Evolutionary conservation across 495 filamentous ascomycete genomes (phyloP), one percentile per base, ranked within the genome.

Genomic region (Xylaria bambusicola): DNA sequence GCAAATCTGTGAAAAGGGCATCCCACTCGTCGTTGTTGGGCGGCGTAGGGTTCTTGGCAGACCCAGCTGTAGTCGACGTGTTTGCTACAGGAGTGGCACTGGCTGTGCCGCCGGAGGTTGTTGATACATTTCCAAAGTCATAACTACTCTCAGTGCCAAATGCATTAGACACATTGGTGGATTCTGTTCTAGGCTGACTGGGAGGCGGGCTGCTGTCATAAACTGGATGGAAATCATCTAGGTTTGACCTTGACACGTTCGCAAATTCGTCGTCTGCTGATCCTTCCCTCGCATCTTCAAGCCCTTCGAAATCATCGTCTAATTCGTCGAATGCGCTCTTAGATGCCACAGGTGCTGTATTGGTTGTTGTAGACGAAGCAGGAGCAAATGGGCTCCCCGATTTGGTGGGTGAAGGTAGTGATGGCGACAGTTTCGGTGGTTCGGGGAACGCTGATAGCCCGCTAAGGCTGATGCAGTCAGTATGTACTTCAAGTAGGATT

Each of bases 211-310:
- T 79, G 67, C 77, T 79, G 62, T 87, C 85, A 62, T 88, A 88
- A 20, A 84, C 79, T 1, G 84, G 78, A 63, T 88, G 85, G 71
- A 89, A 83, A 62, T 88, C 87, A 69, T 86, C 77, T 44, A 90
- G 75, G 7, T 80, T 80, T 7, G 80, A 83, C 58, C 84, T 72
- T 6, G 80, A 83, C 44, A 82, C 75, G 66, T 75, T 82, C 56
- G 80, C 88, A 75, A 95, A 96, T 59, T 94, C 92, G 60, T 91
- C 88, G 62, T 89, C 86, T n/a, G 89, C 89, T n/a, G 92, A 91
- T 10, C 85, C 90, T 68, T 98, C 94, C 61, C 93, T 92, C 18
- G 90, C 90, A 62, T 97, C 92, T 55, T 88, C 84, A 12, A 98
- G 82, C 56, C 90, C 93, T 57, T 87, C 91, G 67, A 98, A 98